Evolutionary conservation across 768 basidiomycete species (phyloP).

Genomic region (Jaapia argillacea): DNA sequence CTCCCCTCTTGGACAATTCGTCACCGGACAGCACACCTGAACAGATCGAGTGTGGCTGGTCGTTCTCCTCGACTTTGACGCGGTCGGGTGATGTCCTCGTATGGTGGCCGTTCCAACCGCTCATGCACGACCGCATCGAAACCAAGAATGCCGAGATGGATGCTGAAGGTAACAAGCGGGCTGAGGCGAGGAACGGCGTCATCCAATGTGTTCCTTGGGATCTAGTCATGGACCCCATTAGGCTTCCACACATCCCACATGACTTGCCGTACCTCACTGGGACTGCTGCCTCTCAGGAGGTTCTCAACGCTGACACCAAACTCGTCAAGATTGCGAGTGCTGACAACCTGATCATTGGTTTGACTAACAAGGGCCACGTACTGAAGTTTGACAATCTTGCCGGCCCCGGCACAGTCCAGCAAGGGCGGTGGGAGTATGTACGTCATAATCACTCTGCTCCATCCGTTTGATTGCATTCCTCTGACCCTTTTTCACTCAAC

Average conservation of each 20-base stretch:
- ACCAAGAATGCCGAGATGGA: slow-evolving; percentile 38
- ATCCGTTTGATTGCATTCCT: background rate
- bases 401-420: slow-evolving; percentile 25
- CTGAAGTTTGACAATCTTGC: slow-evolving; percentile 45
- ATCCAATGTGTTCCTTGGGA: slow-evolving; percentile 60
- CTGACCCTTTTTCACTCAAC: slow-evolving; percentile 1
- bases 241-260: slow-evolving; percentile 48
- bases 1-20: slow-evolving; percentile 26
- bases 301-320: slow-evolving; percentile 23
- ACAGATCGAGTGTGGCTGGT: slow-evolving; percentile 78
- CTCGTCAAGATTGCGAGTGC: slow-evolving; percentile 79
- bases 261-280: slow-evolving; percentile 39
- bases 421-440: slow-evolving; percentile 65
- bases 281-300: slow-evolving; percentile 16
- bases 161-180: slow-evolving; percentile 24
- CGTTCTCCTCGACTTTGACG: slow-evolving; percentile 65
- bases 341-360: slow-evolving; percentile 60
- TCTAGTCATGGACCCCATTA: slow-evolving; percentile 40
- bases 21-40: slow-evolving; percentile 36
- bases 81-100: slow-evolving; percentile 62
- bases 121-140: slow-evolving; percentile 26
- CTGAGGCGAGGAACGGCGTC: slow-evolving; percentile 18
- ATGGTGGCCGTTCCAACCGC: slow-evolving; percentile 58
- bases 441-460: slow-evolving; percentile 22
- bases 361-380: slow-evolving; percentile 77